These are phyloP conservation scores for Metarhizium guizhouense DNA, from an alignment of 2,329 filamentous ascomycete species.

Conservation along the genomic window DNA sequence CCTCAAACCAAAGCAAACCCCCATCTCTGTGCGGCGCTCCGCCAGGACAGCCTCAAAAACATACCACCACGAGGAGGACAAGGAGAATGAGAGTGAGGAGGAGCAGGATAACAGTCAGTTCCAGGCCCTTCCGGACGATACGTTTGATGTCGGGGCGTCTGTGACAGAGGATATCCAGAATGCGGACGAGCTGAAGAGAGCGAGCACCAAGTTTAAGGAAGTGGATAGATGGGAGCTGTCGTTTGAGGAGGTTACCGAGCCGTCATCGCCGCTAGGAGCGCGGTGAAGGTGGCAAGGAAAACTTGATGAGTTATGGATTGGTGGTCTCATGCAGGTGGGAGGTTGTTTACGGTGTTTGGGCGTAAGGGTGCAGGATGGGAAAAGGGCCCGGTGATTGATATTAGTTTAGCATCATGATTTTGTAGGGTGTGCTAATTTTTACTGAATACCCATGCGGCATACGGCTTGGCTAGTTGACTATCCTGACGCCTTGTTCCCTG, in stretches of 20 bases:
- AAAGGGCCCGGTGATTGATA: background rate
- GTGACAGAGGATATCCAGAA: slow-evolving; percentile 25
- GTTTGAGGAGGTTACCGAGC: slow-evolving; percentile 54
- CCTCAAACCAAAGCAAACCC: slow-evolving; percentile 15
- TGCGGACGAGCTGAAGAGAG: slow-evolving; percentile 47
- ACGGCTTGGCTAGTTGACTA: no score
- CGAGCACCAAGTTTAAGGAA: slow-evolving; percentile 56
- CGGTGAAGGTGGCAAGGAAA: slow-evolving; percentile 24
- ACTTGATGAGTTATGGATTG: background rate
- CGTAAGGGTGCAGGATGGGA: background rate
- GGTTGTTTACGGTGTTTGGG: background rate
- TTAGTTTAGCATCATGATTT: background rate
- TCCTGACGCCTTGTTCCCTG: no score
- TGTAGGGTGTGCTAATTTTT: background rate
- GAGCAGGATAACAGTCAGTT: slow-evolving; percentile 30
- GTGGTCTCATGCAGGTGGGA: background rate
- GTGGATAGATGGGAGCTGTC: slow-evolving; percentile 61
- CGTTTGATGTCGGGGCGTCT: slow-evolving; percentile 24
- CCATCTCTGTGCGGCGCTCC: slow-evolving; percentile 12
- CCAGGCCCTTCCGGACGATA: slow-evolving; percentile 36
- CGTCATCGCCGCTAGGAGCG: slow-evolving; percentile 43
- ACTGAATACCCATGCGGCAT: background rate
- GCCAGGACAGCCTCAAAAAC: slow-evolving; percentile 29
- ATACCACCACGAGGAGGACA: slow-evolving; percentile 46
- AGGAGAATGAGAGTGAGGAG: slow-evolving; percentile 43